Base-by-base conservation (phyloP, 805 yeast species). In the Myxozyma mucilagina region DNA sequence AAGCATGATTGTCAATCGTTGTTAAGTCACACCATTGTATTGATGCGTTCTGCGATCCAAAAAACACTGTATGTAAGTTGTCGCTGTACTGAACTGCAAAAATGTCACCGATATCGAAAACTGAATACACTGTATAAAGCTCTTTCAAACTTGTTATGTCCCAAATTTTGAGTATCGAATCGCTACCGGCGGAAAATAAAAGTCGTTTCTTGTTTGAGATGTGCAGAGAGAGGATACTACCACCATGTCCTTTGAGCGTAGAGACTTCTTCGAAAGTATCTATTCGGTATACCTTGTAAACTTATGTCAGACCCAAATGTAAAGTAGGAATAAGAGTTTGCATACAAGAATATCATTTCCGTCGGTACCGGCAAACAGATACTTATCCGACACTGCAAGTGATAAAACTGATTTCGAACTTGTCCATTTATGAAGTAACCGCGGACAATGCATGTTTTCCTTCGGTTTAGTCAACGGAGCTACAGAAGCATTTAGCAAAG, bases 11-110 rank as follows among this genome's bases (percentile, higher is more conserved):
- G 47, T 64, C 31, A 73, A 69, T 66, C 73, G 58, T 59, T 1
- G 53, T 39, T 29, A 67, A 43, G 45, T 80, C 80, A 59, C 89
- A 85, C 84, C 89, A 93, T 45, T 89, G 82, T 16, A 93, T 82
- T 0, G 92, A 82, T 3, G 98, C 97, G 71, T 92, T 93, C 73
- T 94, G 98, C 11, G 96, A 87, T 4, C 99, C 99, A 68, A 90
- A 82, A 64, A 86, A 89, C 3, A 93, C 77, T 0, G 89, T 83
- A 50, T 84, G 80, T 10, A 82, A 72, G 1, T 75, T 66, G 18
- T 83, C 82, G 14, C 86, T 79, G 84, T 94, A 90, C 7, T 85
- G 82, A 38, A 93, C 75, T 8, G 96, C 87, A 71, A 93, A 93
- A 16, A 93, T 87, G 73, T 93, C 99, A 53, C 99, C 99, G 54